These are phyloP conservation scores for Canna indica DNA, from an alignment of 176 grass and related monocot genomes.

Conservation along the genomic window DNA sequence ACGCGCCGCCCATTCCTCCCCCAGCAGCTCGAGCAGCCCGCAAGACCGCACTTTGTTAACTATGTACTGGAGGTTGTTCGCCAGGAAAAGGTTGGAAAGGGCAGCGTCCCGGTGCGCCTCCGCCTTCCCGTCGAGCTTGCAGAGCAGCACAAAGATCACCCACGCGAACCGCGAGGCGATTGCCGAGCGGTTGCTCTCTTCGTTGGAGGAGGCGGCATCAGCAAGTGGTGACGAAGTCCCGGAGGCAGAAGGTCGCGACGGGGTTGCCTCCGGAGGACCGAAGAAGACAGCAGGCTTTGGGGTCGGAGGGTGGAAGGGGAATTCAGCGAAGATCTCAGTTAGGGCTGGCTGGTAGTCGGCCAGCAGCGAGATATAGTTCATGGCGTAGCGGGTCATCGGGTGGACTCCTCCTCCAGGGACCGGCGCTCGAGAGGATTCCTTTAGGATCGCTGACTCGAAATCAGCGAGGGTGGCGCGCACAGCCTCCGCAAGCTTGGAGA, in stretches of 20 bases:
- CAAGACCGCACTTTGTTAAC: slow-evolving; percentile 31
- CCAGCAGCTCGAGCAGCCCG: not conserved
- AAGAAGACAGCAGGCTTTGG: not conserved
- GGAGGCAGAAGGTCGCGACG: not conserved
- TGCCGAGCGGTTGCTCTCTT: not conserved
- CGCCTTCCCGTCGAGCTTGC: slow-evolving; percentile 60
- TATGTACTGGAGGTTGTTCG: slow-evolving; percentile 67
- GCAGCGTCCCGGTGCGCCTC: slow-evolving; percentile 29
- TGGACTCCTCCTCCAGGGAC: slow-evolving; percentile 38
- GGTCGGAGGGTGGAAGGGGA: not conserved
- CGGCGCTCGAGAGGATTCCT: slow-evolving; percentile 26
- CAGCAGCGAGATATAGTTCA: slow-evolving; percentile 64
- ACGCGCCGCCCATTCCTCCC: slow-evolving; percentile 4
- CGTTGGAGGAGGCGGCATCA: not conserved
- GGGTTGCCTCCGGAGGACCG: not conserved
- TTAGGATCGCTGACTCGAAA: slow-evolving; percentile 54
- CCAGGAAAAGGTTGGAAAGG: slow-evolving; percentile 55
- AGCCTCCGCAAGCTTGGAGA: slow-evolving; percentile 25
- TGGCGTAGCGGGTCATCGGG: slow-evolving; percentile 52
- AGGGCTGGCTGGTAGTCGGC: slow-evolving; percentile 41
- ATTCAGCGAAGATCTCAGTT: slow-evolving; percentile 19
- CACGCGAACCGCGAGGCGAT: slow-evolving; percentile 13
- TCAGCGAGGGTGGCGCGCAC: slow-evolving; percentile 7
- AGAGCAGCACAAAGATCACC: slow-evolving; percentile 29
- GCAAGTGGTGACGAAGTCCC: not conserved